Conservation (phyloP, 2,329 filamentous ascomycete species). For the Pyrenochaeta sp. region DNA sequence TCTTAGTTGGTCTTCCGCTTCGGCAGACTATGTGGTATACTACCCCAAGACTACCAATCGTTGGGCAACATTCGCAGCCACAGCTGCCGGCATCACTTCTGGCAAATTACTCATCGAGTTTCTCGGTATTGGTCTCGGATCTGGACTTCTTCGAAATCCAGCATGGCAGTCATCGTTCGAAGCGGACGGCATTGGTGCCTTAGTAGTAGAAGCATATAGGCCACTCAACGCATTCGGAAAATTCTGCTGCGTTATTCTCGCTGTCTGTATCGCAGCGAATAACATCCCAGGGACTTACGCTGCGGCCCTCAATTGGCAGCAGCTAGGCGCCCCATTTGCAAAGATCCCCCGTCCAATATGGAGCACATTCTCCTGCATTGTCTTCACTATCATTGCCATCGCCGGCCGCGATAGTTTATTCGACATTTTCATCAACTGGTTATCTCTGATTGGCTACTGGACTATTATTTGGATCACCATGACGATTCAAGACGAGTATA, state of each 20-base stretch:
- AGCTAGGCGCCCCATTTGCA: constrained; percentile 66
- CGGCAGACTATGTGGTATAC: constrained; percentile 73
- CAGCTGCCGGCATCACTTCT: constrained; percentile 61
- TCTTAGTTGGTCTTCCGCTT: constrained; percentile 67
- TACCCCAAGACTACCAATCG: constrained; percentile 63
- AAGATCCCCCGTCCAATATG: constrained; percentile 73
- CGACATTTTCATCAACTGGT: constrained; percentile 70
- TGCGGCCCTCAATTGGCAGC: constrained; percentile 70
- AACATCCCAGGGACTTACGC: constrained; percentile 76
- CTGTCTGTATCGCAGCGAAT: constrained; percentile 73
- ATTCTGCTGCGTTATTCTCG: constrained; percentile 73
- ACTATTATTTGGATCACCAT: constrained; percentile 35
- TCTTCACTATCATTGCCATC: constrained; percentile 70
- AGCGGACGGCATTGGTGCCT: constrained; percentile 63
- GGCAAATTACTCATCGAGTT: constrained; percentile 68
- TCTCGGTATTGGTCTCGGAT: constrained; percentile 68
- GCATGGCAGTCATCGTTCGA: constrained; percentile 65
- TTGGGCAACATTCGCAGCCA: constrained; percentile 63
- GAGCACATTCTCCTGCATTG: constrained; percentile 62
- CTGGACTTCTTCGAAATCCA: constrained; percentile 60
- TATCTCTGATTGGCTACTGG: constrained; percentile 45
- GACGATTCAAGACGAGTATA: constrained; percentile 30
- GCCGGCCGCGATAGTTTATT: constrained; percentile 67
- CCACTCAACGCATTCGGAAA: constrained; percentile 72
- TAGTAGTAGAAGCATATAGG: constrained; percentile 67